These are phyloP conservation scores for Mallotus japonicus DNA, from an alignment of 441 rosid species.

Conservation along the genomic window DNA sequence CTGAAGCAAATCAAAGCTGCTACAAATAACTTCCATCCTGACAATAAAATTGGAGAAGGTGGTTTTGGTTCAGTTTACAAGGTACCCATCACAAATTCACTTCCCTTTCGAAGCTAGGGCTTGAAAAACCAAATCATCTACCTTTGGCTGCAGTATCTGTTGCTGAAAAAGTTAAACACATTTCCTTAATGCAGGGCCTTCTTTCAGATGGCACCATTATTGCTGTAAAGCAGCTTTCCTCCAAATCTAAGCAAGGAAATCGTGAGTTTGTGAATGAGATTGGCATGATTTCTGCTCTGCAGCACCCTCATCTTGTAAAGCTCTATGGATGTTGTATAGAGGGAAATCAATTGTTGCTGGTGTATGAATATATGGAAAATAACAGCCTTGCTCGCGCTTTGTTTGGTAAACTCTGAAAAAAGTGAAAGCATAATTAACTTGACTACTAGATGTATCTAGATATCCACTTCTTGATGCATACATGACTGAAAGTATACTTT, in stretches of 20 bases:
- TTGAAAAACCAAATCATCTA: neutral
- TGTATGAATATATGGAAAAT: constrained; percentile 56
- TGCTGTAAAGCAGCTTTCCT: constrained; percentile 53
- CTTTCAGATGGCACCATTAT: constrained; percentile 43
- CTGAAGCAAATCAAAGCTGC: constrained; percentile 44
- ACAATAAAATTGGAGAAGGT: constrained; percentile 52
- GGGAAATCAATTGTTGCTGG: constrained; percentile 43
- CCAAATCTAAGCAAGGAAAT: constrained; percentile 55
- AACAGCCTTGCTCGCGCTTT: constrained; percentile 52
- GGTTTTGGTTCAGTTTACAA: constrained; percentile 54
- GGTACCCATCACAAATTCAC: constrained; percentile 20
- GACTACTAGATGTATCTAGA: too few species aligned
- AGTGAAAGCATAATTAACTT: neutral
- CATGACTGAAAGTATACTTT: neutral
- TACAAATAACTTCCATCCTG: constrained; percentile 36
- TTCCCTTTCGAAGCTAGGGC: neutral
- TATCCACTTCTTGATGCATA: too few species aligned
- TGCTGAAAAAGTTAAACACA: neutral
- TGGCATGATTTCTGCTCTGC: constrained; percentile 48
- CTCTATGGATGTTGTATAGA: constrained; percentile 50
- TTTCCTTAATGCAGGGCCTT: constrained; percentile 32
- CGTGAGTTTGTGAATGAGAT: constrained; percentile 50
- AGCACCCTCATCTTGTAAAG: constrained; percentile 47
- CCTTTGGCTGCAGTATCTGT: too few species aligned
- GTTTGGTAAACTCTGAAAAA: constrained; percentile 36